phyloP scores from a whole-genome alignment of 139 green algal genomes.

The Chlamydomonas incerta region DNA sequence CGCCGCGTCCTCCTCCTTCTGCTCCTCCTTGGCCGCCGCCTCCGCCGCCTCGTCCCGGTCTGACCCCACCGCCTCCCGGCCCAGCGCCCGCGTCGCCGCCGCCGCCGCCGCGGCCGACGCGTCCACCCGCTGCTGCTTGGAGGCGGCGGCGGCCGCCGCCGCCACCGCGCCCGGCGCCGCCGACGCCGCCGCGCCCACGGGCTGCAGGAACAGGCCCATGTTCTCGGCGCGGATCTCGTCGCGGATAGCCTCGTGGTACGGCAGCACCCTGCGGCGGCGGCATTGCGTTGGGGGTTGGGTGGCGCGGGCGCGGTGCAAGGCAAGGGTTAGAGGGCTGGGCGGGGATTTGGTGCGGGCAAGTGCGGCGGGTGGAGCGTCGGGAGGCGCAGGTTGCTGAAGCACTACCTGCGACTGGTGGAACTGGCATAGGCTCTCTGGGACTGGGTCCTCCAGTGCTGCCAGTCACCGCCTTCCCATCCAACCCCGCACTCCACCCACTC shows the following conservation, averaged over 20 bases:
- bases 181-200: constrained; percentile 6
- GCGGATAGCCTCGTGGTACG: constrained; percentile 89
- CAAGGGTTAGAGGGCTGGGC: too few species aligned
- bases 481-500: too few species aligned
- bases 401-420: too few species aligned
- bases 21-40: too few species aligned
- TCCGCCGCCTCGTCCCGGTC: neutral
- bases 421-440: too few species aligned
- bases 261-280: constrained; percentile 62
- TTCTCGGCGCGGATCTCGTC: constrained; percentile 58
- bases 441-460: too few species aligned
- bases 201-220: constrained; percentile 77
- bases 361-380: too few species aligned
- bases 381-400: too few species aligned
- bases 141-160: neutral
- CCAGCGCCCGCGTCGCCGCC: too few species aligned
- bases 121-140: neutral
- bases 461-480: too few species aligned
- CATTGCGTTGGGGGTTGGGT: neutral
- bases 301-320: neutral
- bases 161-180: too few species aligned
- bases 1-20: neutral
- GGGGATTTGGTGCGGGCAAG: too few species aligned
- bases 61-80: neutral
- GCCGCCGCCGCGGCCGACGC: neutral